Percentiles rank a stretch among this genome's conserved stretches.
Conservation (phyloP, 139 green algal genomes). For the Coelastrella sp. region DNA sequence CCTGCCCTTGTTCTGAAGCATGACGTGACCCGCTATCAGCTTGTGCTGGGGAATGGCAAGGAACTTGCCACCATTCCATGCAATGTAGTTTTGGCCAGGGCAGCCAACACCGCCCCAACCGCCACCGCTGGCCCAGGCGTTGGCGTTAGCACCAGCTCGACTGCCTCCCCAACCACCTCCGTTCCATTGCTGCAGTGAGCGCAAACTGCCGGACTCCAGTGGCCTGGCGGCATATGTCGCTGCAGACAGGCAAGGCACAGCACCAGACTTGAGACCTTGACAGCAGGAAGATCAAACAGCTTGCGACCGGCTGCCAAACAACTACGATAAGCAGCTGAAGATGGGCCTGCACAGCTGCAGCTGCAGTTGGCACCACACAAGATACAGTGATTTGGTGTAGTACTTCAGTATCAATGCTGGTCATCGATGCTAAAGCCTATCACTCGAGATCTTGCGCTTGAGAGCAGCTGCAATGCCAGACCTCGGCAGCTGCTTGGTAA, state of each 20-base stretch:
- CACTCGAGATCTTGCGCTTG: background rate
- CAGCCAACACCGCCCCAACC: background rate
- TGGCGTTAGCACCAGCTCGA: background rate
- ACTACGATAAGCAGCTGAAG: background rate
- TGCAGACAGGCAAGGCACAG: background rate
- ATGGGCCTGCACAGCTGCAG: too few species aligned
- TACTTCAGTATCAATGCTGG: too few species aligned
- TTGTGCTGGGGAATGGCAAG: constrained; percentile 18
- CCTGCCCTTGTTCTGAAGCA: background rate
- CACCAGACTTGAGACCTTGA: background rate
- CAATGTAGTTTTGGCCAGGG: background rate
- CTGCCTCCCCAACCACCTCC: background rate
- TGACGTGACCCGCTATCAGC: constrained; percentile 3
- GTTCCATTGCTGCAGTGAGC: background rate
- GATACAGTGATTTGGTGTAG: too few species aligned
- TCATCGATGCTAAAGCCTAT: background rate
- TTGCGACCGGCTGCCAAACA: background rate
- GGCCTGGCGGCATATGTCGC: background rate
- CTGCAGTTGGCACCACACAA: too few species aligned
- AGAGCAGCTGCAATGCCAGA: background rate
- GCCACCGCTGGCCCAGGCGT: background rate
- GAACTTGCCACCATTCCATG: background rate
- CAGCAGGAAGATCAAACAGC: background rate
- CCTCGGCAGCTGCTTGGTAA: background rate
- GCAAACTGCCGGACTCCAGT: background rate